phyloP scores from a whole-genome alignment of 352 stramenopile genomes.

The Phytophthora pseudosyringae region DNA sequence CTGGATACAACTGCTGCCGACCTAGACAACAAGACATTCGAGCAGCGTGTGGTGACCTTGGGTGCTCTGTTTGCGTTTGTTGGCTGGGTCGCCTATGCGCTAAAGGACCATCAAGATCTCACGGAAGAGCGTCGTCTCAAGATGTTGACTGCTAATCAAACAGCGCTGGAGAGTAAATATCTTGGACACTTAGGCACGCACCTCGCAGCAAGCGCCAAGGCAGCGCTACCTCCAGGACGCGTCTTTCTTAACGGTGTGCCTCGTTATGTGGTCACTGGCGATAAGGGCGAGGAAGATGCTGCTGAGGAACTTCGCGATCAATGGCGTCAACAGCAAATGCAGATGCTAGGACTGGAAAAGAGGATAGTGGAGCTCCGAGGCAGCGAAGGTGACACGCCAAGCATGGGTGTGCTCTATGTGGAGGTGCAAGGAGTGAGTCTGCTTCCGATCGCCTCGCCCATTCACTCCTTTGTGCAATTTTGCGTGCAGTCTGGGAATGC shows the following conservation, averaged over 20 bases:
- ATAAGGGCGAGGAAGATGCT: slow-evolving; percentile 71
- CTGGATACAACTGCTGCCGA: slow-evolving; percentile 12
- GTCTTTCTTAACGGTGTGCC: slow-evolving; percentile 82
- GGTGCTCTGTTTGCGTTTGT: slow-evolving; percentile 38
- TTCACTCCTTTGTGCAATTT: slow-evolving; percentile 68
- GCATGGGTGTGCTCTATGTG: slow-evolving; percentile 55
- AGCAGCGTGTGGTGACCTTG: slow-evolving; percentile 22
- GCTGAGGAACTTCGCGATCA: slow-evolving; percentile 79
- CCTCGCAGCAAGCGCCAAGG: slow-evolving; percentile 30
- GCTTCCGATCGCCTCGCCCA: slow-evolving; percentile 60
- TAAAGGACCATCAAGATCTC: slow-evolving; percentile 50
- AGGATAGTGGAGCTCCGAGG: slow-evolving; percentile 44
- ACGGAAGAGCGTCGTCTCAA: slow-evolving; percentile 36
- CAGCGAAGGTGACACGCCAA: slow-evolving; percentile 7
- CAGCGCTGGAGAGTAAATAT: slow-evolving; percentile 69
- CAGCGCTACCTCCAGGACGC: slow-evolving; percentile 45
- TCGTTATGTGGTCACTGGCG: slow-evolving; percentile 69
- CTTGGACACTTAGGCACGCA: slow-evolving; percentile 49
- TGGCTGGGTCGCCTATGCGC: slow-evolving; percentile 45
- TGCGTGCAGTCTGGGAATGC: slow-evolving; percentile 33
- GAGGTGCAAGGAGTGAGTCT: slow-evolving; percentile 73
- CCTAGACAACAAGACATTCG: slow-evolving; percentile 37
- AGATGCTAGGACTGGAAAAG: slow-evolving; percentile 46
- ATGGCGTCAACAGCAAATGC: slow-evolving; percentile 46
- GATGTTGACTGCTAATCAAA: slow-evolving; percentile 23